These are phyloP conservation scores for Penicillium taxi DNA, from an alignment of 495 filamentous ascomycete species.

Conservation along the genomic window DNA sequence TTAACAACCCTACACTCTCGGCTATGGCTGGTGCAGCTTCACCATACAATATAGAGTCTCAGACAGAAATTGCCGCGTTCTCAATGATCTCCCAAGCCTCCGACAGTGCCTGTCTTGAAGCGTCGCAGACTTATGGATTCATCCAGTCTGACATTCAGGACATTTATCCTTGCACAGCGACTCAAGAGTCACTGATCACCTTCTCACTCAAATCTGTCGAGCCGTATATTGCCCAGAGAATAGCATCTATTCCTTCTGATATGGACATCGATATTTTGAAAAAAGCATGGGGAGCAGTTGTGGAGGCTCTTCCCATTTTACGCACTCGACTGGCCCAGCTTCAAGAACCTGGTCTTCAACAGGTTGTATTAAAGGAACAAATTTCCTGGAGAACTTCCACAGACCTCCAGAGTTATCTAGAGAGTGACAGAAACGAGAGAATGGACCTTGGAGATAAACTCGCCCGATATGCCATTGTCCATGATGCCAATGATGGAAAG, in stretches of 20 bases:
- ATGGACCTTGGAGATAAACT: constrained; percentile 51
- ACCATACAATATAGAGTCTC: constrained; percentile 4
- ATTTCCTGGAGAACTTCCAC: constrained; percentile 33
- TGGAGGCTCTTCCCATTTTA: constrained; percentile 43
- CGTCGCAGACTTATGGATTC: constrained; percentile 21
- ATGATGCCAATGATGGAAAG: constrained; percentile 21
- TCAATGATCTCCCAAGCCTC: constrained; percentile 27
- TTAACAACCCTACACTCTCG: constrained; percentile 42
- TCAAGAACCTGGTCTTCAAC: constrained; percentile 46
- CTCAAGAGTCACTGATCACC: constrained; percentile 57
- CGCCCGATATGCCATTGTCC: constrained; percentile 47
- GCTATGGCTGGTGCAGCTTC: constrained; percentile 26
- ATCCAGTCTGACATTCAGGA: constrained; percentile 30
- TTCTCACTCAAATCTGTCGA: constrained; percentile 49
- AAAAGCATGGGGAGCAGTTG: constrained; percentile 43
- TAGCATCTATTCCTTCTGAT: constrained; percentile 32
- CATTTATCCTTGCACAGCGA: constrained; percentile 56
- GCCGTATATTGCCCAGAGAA: constrained; percentile 51
- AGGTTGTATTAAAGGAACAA: constrained; percentile 46
- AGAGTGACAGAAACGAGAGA: constrained; percentile 34
- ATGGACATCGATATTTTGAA: constrained; percentile 33
- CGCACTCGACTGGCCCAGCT: constrained; percentile 54
- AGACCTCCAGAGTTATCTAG: constrained; percentile 43
- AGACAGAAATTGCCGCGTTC: constrained; percentile 20
- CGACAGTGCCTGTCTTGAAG: constrained; percentile 25